Evolutionary conservation across 2,329 filamentous ascomycete species (phyloP), one percentile per base, ranked within the genome.

Genomic region (Beauveria brongniartii): DNA sequence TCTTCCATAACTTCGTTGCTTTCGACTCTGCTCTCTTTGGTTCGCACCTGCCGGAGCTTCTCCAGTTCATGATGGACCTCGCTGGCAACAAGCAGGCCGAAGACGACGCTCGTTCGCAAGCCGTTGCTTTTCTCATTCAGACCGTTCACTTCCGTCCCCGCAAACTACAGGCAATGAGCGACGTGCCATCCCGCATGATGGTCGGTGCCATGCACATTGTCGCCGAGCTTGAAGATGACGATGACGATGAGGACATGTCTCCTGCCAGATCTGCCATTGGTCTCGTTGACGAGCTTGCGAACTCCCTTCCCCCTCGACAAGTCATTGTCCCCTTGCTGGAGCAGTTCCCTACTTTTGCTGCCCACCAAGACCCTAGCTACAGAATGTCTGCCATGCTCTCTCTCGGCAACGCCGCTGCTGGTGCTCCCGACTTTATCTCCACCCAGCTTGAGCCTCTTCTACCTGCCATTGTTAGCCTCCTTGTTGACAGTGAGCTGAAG

Each of bases 381-480:
- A 88, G 93, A 63, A 90, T 93, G 75, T 92, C 93, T 59, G 92
- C 90, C 75, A 94, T 97, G 71, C 82, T 97, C 64, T 89, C 93
- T 54, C 83, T 99, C 5, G 93, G 93, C 63, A 95, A 93, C 79
- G 93, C 91, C 68, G 93, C 96, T 58, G 94, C 97, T 79, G 94
- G 94, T 68, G 93, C 94, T 34, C 94, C 94, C 18, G 94, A 99
- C 74, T 99, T 97, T 76, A 92, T 97, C 70, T 91, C 91, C 65
- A 96, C 92, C 22, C 94, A 99, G 76, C 84, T 97, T 64, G 82
- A 88, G 69, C 84, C 88, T 66, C 89, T 97, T 66, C 85, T 97
- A 73, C 94, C 94, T 54, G 82, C 90, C 67, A 86, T 97, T 62
- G 81, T 97, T 62, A 86, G 85, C 69, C 82, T 97, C 9, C 84